phyloP scores from a whole-genome alignment of 2,329 filamentous ascomycete genomes.

The Arthrobotrys megalospora region DNA sequence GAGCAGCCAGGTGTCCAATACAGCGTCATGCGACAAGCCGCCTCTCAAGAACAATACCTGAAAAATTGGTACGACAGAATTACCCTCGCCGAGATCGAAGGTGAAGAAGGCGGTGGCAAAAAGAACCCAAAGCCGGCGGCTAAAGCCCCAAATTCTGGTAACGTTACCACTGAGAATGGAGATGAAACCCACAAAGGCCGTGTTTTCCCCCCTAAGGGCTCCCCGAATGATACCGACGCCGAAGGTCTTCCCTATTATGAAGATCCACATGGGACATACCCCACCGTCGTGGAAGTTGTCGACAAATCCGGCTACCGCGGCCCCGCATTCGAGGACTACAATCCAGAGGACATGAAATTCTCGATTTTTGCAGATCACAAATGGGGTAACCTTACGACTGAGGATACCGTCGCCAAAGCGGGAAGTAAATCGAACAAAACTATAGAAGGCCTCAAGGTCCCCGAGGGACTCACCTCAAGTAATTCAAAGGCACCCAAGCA shows the following conservation, averaged over 20 bases:
- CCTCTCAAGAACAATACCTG: slow-evolving; percentile 41
- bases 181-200: neutral
- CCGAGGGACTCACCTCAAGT: no score
- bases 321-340: slow-evolving; percentile 31
- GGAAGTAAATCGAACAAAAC: no score
- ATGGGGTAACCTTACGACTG: no score
- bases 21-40: neutral
- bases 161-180: neutral
- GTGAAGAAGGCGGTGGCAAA: neutral
- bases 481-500: no score
- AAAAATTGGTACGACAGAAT: slow-evolving; percentile 34
- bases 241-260: neutral
- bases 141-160: neutral
- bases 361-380: no score
- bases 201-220: neutral
- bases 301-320: slow-evolving; percentile 23
- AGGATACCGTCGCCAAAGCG: no score
- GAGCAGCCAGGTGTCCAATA: neutral
- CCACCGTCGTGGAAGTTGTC: neutral
- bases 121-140: neutral
- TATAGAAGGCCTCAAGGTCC: no score
- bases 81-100: neutral
- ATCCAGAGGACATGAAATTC: neutral
- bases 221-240: neutral
- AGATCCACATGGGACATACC: neutral